Base-by-base conservation (phyloP, 148 eudicot genomes). In the Suaeda aralocaspica region DNA sequence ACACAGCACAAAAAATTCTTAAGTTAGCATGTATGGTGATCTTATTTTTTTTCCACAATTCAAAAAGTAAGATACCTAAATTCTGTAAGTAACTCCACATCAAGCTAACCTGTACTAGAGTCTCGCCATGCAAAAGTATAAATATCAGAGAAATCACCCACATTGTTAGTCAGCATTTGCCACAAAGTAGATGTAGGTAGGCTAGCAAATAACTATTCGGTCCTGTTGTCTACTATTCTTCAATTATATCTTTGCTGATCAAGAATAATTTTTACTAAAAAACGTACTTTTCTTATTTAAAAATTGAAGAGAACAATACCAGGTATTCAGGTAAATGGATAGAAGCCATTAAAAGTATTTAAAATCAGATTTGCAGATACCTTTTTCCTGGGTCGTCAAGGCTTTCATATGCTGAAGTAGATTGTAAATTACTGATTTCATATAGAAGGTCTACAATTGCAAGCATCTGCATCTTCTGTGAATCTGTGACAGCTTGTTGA, bases 331-430 rank as follows among this genome's bases (percentile, higher is more conserved):
- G 48, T 30, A 68, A 22, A 68, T 21, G 3, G 15, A 51, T 24
- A 49, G 61, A 29, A 64, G 21, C 41, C 50, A 51, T 21, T 11
- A 51, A 29, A 28, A 51, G 51, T 12, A 62, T 59, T 5, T 44
- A 60, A 15, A 58, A 56, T 11, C 26, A 46, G 48, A 77, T 48
- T 42, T 56, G 21, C 22, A 71, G 28, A 33, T 91, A 95, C 99
- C 99, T 95, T 85, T 85, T 83, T 79, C 99, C 99, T 75, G 92
- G 78, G 80, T 84, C 93, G 82, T 95, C 99, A 68, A 95, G 97
- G 78, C 93, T 87, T 69, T 69, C 81, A 78, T 87, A 94, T 68
- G 85, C 88, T 70, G 99, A 91, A 67, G 85, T 66, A 55, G 82
- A 65, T 36, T 83, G 81, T 39, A 82, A 83, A 72, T 79, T 79